Conservation (phyloP, 2,329 filamentous ascomycete genomes). For the Pleomassaria siparia region DNA sequence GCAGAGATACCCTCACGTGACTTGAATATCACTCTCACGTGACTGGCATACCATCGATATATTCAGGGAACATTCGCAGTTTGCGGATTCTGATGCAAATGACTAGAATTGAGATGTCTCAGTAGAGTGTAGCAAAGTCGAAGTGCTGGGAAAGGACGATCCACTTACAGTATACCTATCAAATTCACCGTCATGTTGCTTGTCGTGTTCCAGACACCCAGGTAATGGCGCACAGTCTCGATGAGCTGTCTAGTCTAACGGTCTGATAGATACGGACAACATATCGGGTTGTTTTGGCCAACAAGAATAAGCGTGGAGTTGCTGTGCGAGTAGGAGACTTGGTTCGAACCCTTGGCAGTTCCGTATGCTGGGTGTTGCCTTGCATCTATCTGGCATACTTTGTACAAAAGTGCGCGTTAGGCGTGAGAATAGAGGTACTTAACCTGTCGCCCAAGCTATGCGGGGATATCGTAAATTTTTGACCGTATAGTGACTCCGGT, state of each 20-base stretch:
- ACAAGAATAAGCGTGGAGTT: neutral
- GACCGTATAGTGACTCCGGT: no score
- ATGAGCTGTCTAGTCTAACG: neutral
- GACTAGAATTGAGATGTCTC: no score
- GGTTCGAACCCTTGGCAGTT: no score
- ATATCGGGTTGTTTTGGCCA: neutral
- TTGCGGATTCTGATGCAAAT: constrained; percentile 19
- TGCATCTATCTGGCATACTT: no score
- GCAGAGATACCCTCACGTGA: constrained; percentile 25
- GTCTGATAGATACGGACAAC: neutral
- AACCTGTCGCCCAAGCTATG: no score
- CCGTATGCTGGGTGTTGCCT: no score
- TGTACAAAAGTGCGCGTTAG: no score
- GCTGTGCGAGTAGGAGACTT: no score
- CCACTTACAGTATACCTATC: no score
- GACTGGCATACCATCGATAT: constrained; percentile 18
- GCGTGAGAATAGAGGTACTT: no score
- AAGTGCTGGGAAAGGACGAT: no score
- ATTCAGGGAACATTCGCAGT: constrained; percentile 19
- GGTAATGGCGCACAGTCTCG: neutral
- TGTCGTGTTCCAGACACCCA: constrained; percentile 1
- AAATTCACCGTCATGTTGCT: neutral
- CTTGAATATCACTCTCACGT: constrained; percentile 18
- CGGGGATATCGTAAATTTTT: no score
- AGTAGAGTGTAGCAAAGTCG: constrained; percentile 33